A percentile compares a stretch with the other conserved stretches of the same genome.
Conservation (phyloP, 139 green algal species). For the Deuterostichococcus epilithicus region DNA sequence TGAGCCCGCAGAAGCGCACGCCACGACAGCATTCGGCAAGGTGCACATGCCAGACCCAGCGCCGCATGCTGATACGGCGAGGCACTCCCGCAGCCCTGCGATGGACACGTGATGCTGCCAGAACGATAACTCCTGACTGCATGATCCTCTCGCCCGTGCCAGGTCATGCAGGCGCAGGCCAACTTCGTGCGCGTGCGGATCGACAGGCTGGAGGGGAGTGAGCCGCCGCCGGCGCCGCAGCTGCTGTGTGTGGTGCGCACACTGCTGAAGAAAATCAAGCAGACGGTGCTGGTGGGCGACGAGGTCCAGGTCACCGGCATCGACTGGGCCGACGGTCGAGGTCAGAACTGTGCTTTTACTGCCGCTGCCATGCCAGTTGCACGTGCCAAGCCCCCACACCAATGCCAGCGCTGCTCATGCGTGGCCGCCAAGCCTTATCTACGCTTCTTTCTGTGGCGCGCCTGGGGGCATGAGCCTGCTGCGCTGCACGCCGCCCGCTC, state of each 20-base stretch:
- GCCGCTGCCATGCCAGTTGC: background rate
- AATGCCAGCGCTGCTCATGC: background rate
- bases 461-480: conserved; percentile 9
- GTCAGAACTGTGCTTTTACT: conserved; percentile 20
- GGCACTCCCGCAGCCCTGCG: too few species aligned
- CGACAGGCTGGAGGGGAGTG: conserved; percentile 10
- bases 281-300: conserved; percentile 86
- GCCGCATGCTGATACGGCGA: too few species aligned
- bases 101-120: too few species aligned
- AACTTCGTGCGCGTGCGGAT: conserved; percentile 79
- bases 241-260: conserved; percentile 82
- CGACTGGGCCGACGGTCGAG: conserved; percentile 71
- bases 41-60: too few species aligned
- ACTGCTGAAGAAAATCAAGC: conserved; percentile 89
- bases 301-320: conserved; percentile 66
- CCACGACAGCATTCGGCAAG: too few species aligned
- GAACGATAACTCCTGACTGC: background rate
- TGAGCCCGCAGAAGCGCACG: too few species aligned
- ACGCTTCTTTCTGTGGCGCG: background rate
- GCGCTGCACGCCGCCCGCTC: too few species aligned
- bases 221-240: conserved; percentile 29
- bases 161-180: conserved; percentile 77
- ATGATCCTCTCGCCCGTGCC: background rate
- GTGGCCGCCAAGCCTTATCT: background rate
- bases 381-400: background rate